phyloP scores from a whole-genome alignment of 1,139 yeast genomes.

The Pichia norvegensis region DNA sequence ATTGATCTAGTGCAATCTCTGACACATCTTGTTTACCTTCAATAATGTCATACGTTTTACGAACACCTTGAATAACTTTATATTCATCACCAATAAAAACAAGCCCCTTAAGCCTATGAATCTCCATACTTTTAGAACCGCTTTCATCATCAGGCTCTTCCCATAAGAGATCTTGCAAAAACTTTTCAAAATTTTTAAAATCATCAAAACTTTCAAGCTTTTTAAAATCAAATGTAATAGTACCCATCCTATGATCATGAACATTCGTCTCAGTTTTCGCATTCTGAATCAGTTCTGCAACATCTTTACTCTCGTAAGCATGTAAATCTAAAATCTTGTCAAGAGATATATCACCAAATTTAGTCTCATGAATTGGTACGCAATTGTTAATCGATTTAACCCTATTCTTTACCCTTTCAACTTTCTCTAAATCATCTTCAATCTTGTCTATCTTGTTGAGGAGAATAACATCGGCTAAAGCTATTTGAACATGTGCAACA shows the following conservation, averaged over 20 bases:
- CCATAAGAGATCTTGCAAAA: slow-evolving; percentile 67
- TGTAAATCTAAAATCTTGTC: slow-evolving; percentile 64
- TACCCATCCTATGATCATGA: slow-evolving; percentile 56
- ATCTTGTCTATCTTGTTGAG: slow-evolving; percentile 68
- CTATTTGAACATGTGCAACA: slow-evolving; percentile 84
- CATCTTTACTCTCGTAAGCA: slow-evolving; percentile 50
- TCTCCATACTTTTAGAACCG: slow-evolving; percentile 40
- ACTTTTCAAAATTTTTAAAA: slow-evolving; percentile 44
- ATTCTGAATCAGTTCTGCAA: slow-evolving; percentile 13
- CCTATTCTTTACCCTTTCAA: slow-evolving; percentile 26
- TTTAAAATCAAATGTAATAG: slow-evolving; percentile 51
- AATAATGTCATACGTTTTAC: slow-evolving; percentile 81
- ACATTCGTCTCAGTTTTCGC: slow-evolving; percentile 16
- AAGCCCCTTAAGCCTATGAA: slow-evolving; percentile 80
- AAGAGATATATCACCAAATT: slow-evolving; percentile 64
- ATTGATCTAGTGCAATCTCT: slow-evolving; percentile 28
- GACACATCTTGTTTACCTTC: slow-evolving; percentile 37
- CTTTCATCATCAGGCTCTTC: slow-evolving; percentile 32
- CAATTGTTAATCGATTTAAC: slow-evolving; percentile 55
- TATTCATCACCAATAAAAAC: slow-evolving; percentile 37
- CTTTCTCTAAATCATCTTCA: slow-evolving; percentile 25
- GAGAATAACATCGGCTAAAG: slow-evolving; percentile 76
- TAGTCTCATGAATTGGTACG: slow-evolving; percentile 61
- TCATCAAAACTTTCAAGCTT: slow-evolving; percentile 30
- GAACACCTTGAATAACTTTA: slow-evolving; percentile 85